Evolutionary conservation across 352 stramenopile genomes (phyloP).

Genomic region (Phytophthora syringae): DNA sequence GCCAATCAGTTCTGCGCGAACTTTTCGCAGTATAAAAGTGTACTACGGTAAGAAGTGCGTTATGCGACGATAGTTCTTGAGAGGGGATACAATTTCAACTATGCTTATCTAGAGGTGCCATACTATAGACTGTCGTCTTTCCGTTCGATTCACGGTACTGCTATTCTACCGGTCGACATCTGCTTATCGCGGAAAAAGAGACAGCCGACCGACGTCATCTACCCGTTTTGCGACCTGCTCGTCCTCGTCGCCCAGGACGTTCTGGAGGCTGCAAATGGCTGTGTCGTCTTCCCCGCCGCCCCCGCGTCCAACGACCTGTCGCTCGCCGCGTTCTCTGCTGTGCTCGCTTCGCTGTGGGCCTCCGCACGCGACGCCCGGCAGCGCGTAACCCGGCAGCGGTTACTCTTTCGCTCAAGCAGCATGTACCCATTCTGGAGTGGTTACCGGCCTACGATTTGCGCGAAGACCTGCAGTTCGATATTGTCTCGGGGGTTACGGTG

Average conservation of each 20-base stretch:
- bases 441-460: constrained; percentile 66
- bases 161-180: constrained; percentile 8
- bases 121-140: background rate
- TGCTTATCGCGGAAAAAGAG: constrained; percentile 1
- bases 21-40: no score
- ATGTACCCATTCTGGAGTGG: constrained; percentile 78
- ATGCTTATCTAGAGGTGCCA: background rate
- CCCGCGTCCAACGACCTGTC: constrained; percentile 15
- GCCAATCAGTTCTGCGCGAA: no score
- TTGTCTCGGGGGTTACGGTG: constrained; percentile 6
- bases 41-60: background rate
- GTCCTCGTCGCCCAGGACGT: background rate
- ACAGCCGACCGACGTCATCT: constrained; percentile 7
- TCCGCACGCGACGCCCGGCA: constrained; percentile 8
- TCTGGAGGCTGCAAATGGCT: constrained; percentile 16
- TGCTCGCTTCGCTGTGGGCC: constrained; percentile 27
- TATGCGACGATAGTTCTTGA: background rate
- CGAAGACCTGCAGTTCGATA: constrained; percentile 24
- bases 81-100: background rate
- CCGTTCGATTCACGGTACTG: background rate
- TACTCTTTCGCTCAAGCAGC: constrained; percentile 54
- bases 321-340: constrained; percentile 5
- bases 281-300: constrained; percentile 26
- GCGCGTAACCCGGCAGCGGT: constrained; percentile 34
- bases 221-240: constrained; percentile 2